Conservation (phyloP, 2,329 filamentous ascomycete genomes). For the Cryphonectria parasitica region DNA sequence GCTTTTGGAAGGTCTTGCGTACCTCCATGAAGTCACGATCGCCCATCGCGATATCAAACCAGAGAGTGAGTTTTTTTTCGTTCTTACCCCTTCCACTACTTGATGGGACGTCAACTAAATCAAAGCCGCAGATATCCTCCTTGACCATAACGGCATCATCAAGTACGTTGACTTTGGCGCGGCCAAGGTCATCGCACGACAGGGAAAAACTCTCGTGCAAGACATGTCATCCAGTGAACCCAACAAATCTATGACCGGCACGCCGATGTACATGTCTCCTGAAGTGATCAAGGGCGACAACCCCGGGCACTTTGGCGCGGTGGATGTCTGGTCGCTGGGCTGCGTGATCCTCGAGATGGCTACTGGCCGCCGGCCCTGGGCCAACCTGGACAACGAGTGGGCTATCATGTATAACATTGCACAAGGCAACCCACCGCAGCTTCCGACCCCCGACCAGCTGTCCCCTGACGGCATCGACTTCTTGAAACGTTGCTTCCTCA, state of each 20-base stretch:
- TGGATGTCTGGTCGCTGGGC: slow-evolving; percentile 95
- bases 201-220: slow-evolving; percentile 82
- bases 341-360: slow-evolving; percentile 98
- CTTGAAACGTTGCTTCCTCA: slow-evolving; percentile 80
- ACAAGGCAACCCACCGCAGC: slow-evolving; percentile 87
- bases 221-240: slow-evolving; percentile 64
- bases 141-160: slow-evolving; percentile 97
- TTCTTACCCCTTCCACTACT: background rate
- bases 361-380: slow-evolving; percentile 92
- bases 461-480: slow-evolving; percentile 87
- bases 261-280: slow-evolving; percentile 99
- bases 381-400: slow-evolving; percentile 96
- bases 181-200: slow-evolving; percentile 92
- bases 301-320: slow-evolving; percentile 78
- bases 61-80: slow-evolving; percentile 74
- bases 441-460: slow-evolving; percentile 82
- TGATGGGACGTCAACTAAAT: slow-evolving; percentile 19
- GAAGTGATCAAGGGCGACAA: slow-evolving; percentile 94
- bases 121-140: slow-evolving; percentile 72
- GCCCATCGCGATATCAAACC: slow-evolving; percentile 98
- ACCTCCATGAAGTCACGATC: slow-evolving; percentile 89
- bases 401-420: slow-evolving; percentile 99
- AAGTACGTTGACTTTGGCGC: slow-evolving; percentile 99
- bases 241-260: slow-evolving; percentile 94
- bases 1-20: slow-evolving; percentile 89